Percentiles rank a stretch among this genome's conserved stretches.
Evolutionary conservation across 345 rosid species (phyloP).

Genomic region (Eucalyptus decipiens): DNA sequence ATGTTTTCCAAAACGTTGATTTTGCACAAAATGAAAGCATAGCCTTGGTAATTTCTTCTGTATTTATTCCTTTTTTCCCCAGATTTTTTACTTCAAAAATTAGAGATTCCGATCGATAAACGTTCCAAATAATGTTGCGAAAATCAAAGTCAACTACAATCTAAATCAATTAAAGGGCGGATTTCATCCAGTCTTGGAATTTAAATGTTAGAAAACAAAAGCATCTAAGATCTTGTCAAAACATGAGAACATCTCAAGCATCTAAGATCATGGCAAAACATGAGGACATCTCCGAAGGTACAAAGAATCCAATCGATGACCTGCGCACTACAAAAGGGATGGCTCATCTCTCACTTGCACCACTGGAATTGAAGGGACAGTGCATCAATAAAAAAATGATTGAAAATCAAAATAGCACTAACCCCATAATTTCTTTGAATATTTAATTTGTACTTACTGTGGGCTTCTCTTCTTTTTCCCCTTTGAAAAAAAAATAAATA

Average conservation of each 20-base stretch:
- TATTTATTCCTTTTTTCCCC: not conserved
- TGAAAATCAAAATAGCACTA: not conserved
- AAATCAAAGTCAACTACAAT: not conserved
- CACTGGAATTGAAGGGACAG: not conserved
- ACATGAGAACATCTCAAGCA: not conserved
- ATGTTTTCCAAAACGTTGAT: fast-evolving
- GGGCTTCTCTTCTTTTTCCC: not conserved
- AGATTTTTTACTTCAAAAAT: not conserved
- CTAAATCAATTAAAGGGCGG: not conserved
- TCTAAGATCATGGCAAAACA: not conserved
- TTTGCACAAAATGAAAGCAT: fast-evolving
- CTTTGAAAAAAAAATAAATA: not conserved
- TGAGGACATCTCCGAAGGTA: not conserved
- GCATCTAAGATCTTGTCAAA: not conserved
- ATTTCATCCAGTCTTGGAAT: not conserved
- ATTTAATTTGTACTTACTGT: not conserved
- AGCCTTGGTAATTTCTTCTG: not conserved
- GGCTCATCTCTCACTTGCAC: not conserved
- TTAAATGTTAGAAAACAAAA: not conserved
- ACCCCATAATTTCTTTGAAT: not conserved
- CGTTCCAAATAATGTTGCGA: fast-evolving
- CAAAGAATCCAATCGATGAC: not conserved
- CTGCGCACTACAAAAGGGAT: not conserved
- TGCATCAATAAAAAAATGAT: not conserved
- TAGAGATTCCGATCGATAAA: not conserved